Percentiles rank a stretch among this genome's conserved stretches.
Conservation (phyloP, 768 basidiomycete genomes). For the Suillus bovinus region DNA sequence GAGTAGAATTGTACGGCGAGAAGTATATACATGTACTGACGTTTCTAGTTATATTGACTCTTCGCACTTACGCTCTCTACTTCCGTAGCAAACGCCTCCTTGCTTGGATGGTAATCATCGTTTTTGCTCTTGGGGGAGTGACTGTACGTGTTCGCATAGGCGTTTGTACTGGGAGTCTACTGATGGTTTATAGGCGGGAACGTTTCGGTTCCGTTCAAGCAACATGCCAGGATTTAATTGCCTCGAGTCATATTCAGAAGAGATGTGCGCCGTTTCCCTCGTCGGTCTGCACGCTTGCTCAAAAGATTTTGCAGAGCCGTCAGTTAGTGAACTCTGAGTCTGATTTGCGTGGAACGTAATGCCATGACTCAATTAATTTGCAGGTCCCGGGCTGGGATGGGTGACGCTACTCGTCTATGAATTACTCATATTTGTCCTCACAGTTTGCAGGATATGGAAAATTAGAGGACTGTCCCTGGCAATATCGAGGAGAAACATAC, state of each 20-base stretch:
- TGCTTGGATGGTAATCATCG: conserved; percentile 35
- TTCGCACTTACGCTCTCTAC: conserved; percentile 56
- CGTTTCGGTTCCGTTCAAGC: not conserved
- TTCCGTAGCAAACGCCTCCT: conserved; percentile 40
- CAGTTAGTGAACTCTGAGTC: not conserved
- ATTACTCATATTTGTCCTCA: conserved; percentile 45
- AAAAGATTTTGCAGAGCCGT: not conserved
- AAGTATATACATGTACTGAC: not conserved
- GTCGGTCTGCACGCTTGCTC: not conserved
- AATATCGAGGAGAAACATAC: conserved; percentile 33
- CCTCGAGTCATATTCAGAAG: not conserved
- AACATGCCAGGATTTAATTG: not conserved
- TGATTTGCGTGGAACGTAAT: not conserved
- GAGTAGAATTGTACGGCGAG: conserved; percentile 18
- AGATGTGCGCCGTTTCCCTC: not conserved
- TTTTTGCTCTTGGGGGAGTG: conserved; percentile 30
- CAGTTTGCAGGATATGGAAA: conserved; percentile 45
- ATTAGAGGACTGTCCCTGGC: conserved; percentile 26
- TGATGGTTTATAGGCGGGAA: not conserved
- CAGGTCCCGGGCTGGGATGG: conserved; percentile 43
- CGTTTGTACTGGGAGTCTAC: not conserved
- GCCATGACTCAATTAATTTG: not conserved
- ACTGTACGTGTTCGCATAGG: conserved; percentile 35
- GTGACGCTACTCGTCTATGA: conserved; percentile 55
- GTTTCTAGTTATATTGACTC: conserved; percentile 41